Percentiles rank a stretch among this genome's conserved stretches.
Conservation (phyloP, 179 eudicot species). For the Corrigiola litoralis region DNA sequence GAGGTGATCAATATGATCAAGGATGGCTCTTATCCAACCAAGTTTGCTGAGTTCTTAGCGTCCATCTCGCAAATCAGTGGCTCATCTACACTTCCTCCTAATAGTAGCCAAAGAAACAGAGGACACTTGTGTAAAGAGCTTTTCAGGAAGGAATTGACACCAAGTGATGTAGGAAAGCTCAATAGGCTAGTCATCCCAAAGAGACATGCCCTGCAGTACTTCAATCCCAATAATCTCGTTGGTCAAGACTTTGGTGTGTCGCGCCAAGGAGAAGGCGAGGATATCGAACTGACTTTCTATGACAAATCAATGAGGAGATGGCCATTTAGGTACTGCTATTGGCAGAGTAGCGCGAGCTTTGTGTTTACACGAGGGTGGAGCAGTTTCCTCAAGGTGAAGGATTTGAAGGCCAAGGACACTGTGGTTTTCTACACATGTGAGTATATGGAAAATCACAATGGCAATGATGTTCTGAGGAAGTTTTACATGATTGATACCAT, state of each 20-base stretch:
- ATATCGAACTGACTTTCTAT: conserved; percentile 32
- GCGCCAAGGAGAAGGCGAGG: background rate
- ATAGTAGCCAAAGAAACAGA: background rate
- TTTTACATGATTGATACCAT: conserved; percentile 33
- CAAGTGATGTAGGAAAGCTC: conserved; percentile 79
- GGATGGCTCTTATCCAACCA: conserved; percentile 52
- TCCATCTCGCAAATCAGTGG: background rate
- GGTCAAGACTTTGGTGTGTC: background rate
- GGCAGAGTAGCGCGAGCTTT: conserved; percentile 73
- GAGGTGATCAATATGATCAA: conserved; percentile 53
- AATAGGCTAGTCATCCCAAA: conserved; percentile 79
- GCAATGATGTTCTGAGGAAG: background rate
- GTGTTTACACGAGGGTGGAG: conserved; percentile 80
- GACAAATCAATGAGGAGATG: conserved; percentile 42
- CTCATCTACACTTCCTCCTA: background rate
- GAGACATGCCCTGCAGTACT: conserved; percentile 50
- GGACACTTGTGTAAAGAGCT: conserved; percentile 23
- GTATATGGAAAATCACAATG: background rate
- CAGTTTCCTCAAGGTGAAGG: conserved; percentile 51
- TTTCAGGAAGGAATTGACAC: conserved; percentile 69
- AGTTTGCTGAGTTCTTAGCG: conserved; percentile 27
- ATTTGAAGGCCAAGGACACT: conserved; percentile 35
- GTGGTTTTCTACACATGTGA: conserved; percentile 40
- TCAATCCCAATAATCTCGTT: conserved; percentile 12
- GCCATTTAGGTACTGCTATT: conserved; percentile 66